Evolutionary conservation across 371 early-diverging fungal species (phyloP), one percentile per base, ranked within the genome.

Genomic region (Apophysomyces trapeziformis): DNA sequence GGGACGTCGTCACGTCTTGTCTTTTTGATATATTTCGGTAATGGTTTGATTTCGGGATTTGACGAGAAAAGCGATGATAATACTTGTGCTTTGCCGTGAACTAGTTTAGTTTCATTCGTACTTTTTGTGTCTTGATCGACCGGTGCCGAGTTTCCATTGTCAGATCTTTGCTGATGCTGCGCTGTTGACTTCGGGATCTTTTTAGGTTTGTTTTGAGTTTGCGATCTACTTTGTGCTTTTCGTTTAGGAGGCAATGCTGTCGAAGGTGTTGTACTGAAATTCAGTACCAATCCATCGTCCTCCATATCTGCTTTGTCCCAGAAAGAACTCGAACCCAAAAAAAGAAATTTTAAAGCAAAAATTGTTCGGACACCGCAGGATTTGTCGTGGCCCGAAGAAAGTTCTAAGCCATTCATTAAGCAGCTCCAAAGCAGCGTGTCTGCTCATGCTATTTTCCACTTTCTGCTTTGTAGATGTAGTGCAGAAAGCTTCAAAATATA

Each of bases 201-300:
- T 9, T 1, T 26, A 16, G 54, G 9, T 5, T 68, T 68, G 76
- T 47, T 78, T 76, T 11, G 80, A 79, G 35, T 80, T 76, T 32
- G 75, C 75, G 57, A 70, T 11, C 71, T 60, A 38, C 41, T 56
- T 59, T 71, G 37, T 61, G 46, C 58, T 68, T 50, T 35, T 63
- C 57, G 6, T 38, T 61, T 43, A 60, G 75, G 68, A 43, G 77
- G 44, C 38, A 61, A 60, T 12, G 69, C 65, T 38, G 71, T 6
- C 5, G 54, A 50, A 64, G 43, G 79, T 7, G 54, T 50, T 7
- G 54, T 68, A 36, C 82, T 83, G 69, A 91, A 79, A 77, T 92
- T 91, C 45, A 92, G 74, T 58, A 91, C 73, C 47, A 92, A 70
- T 8, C 90, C 89, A 68, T 89, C 92, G 75, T 87, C 88, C 64